Conservation (phyloP, 1,284 basidiomycete species). For the Tremellales sp. region DNA sequence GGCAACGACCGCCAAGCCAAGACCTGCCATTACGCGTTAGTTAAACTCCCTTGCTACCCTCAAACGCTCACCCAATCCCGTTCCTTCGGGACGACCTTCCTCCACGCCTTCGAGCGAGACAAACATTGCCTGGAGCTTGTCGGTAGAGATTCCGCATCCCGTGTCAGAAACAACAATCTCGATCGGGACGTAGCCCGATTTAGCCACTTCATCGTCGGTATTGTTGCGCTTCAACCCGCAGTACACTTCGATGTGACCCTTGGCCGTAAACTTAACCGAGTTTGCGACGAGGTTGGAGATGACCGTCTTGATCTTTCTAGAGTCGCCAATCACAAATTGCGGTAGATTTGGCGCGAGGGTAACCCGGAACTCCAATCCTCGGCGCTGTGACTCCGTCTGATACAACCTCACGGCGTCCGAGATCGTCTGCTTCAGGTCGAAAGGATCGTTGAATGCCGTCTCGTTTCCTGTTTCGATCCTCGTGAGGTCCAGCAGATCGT, state of each 20-base stretch:
- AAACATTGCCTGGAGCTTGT: constrained; percentile 76
- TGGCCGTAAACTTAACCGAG: constrained; percentile 72
- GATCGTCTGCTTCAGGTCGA: constrained; percentile 66
- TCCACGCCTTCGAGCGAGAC: constrained; percentile 82
- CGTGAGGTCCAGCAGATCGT: constrained; percentile 80
- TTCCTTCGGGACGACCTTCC: constrained; percentile 49
- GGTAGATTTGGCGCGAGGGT: constrained; percentile 57
- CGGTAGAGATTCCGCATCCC: constrained; percentile 68
- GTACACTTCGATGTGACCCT: constrained; percentile 63
- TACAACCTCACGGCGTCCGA: constrained; percentile 60
- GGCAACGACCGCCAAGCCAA: constrained; percentile 75
- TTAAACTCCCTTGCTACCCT: constrained; percentile 2
- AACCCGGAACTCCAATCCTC: constrained; percentile 63
- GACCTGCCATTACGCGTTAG: constrained; percentile 48
- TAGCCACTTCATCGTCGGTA: constrained; percentile 1
- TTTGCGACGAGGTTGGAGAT: constrained; percentile 81
- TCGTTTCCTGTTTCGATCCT: constrained; percentile 75
- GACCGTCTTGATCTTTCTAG: constrained; percentile 71
- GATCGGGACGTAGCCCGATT: constrained; percentile 53
- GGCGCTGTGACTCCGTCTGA: constrained; percentile 65
- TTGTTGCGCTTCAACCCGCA: constrained; percentile 51
- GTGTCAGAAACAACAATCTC: constrained; percentile 75
- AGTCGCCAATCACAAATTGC: constrained; percentile 62
- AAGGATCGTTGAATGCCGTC: constrained; percentile 76
- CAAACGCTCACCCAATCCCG: too few species aligned